A percentile compares a stretch with the other conserved stretches of the same genome.
Conservation (phyloP, 371 early-diverging fungal species). For the Nosema muscidifuracis region DNA sequence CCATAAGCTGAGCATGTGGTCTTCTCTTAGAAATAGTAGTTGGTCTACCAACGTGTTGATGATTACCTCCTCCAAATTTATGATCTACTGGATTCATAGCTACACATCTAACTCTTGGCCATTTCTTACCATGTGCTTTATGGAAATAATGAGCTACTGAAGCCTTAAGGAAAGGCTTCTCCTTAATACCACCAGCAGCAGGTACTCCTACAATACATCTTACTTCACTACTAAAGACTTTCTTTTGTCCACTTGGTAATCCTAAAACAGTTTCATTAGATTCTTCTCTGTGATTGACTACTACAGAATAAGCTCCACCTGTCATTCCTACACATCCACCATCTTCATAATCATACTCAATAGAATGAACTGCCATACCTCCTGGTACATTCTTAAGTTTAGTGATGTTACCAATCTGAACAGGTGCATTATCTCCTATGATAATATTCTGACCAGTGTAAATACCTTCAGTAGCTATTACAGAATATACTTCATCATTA, state of each 20-base stretch:
- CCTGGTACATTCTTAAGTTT: slow-evolving; percentile 91
- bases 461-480: slow-evolving; percentile 97
- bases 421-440: slow-evolving; percentile 86
- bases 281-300: slow-evolving; percentile 92
- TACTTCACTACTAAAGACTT: slow-evolving; percentile 74
- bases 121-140: slow-evolving; percentile 92
- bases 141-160: slow-evolving; percentile 95
- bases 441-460: slow-evolving; percentile 96
- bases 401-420: slow-evolving; percentile 87
- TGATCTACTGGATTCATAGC: slow-evolving; percentile 98
- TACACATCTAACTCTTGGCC: slow-evolving; percentile 98
- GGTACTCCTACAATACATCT: slow-evolving; percentile 95
- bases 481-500: slow-evolving; percentile 77
- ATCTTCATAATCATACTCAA: slow-evolving; percentile 91
- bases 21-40: slow-evolving; percentile 88
- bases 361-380: slow-evolving; percentile 94
- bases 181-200: slow-evolving; percentile 97
- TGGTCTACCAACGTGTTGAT: slow-evolving; percentile 99
- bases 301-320: slow-evolving; percentile 93
- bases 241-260: slow-evolving; percentile 92
- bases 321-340: slow-evolving; percentile 92
- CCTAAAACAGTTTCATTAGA: slow-evolving; percentile 88
- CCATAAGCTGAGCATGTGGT: slow-evolving; percentile 94
- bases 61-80: slow-evolving; percentile 98
- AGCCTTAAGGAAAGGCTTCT: slow-evolving; percentile 98